Conservation (phyloP, 139 green algal species). For the Edaphochlamys debaryana region DNA sequence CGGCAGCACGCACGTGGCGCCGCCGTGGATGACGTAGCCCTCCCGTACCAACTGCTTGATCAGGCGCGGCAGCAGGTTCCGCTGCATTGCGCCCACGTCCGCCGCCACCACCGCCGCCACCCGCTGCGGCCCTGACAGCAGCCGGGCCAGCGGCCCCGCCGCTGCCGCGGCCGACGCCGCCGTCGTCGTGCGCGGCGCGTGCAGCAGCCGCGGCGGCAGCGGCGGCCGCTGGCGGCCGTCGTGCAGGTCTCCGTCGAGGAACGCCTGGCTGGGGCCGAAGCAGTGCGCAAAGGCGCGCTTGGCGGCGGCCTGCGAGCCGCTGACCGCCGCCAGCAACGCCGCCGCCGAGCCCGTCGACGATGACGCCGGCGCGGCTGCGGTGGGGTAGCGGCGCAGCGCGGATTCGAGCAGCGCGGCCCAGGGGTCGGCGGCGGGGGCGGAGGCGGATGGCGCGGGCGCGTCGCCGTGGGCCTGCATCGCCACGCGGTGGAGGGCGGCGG, state of each 20-base stretch:
- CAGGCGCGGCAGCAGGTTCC: conserved; percentile 34
- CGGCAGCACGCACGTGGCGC: background rate
- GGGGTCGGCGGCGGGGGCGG: background rate
- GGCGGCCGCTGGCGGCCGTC: conserved; percentile 21
- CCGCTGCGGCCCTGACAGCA: conserved; percentile 10
- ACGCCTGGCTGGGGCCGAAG: background rate
- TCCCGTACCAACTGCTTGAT: conserved; percentile 38
- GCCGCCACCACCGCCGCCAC: conserved; percentile 2
- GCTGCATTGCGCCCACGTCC: background rate
- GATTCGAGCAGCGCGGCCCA: background rate
- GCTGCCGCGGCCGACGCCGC: background rate
- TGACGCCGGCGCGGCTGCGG: background rate
- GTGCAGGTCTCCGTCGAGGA: conserved; percentile 1
- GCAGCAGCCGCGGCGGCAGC: background rate
- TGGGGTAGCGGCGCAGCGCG: background rate
- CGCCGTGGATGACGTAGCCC: conserved; percentile 25
- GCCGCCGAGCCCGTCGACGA: background rate
- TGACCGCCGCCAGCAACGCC: conserved; percentile 11
- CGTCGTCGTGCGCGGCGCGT: too few relatives aligned
- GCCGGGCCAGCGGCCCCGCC: background rate
- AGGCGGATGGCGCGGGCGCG: background rate
- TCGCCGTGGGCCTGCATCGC: background rate
- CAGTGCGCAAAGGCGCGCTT: conserved; percentile 5
- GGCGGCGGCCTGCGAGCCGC: background rate
- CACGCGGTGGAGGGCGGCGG: background rate